Percentiles rank a stretch among this genome's conserved stretches.
These are phyloP conservation scores for Ceratocystis papillata DNA, from an alignment of 2,329 filamentous ascomycete genomes.

Conservation along the genomic window DNA sequence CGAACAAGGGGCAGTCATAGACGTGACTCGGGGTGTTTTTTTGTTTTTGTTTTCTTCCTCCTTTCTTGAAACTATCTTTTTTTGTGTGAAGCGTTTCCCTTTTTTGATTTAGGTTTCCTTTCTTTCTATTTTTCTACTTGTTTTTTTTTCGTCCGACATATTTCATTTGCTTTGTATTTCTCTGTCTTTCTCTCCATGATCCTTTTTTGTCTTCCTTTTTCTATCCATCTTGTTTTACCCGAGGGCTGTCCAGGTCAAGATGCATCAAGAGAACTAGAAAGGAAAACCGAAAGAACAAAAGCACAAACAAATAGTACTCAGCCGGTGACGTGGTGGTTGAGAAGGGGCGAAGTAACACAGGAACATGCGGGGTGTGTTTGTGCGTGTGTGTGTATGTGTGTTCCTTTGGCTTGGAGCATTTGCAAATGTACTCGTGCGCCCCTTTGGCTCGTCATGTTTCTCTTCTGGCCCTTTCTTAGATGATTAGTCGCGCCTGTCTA, in stretches of 20 bases:
- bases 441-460: not conserved
- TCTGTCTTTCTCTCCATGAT: slow-evolving; percentile 25
- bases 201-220: slow-evolving; percentile 23
- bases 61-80: slow-evolving; percentile 12
- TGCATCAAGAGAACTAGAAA: slow-evolving; percentile 4
- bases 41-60: not conserved
- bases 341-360: not conserved
- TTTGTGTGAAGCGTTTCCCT: slow-evolving; percentile 7
- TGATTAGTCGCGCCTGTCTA: slow-evolving; percentile 6
- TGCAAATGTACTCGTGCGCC: not conserved
- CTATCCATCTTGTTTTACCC: slow-evolving; percentile 25
- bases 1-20: slow-evolving; percentile 17
- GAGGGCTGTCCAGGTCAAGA: slow-evolving; percentile 32
- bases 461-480: not conserved
- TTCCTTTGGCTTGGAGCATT: not conserved
- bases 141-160: slow-evolving; percentile 24
- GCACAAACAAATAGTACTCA: not conserved
- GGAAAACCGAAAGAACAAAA: not conserved
- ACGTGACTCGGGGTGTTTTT: not conserved
- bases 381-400: not conserved
- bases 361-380: not conserved
- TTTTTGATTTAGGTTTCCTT: slow-evolving; percentile 25
- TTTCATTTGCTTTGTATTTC: slow-evolving; percentile 22
- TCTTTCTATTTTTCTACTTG: slow-evolving; percentile 28
- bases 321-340: not conserved